Percentiles rank a stretch among this genome's conserved stretches.
These are phyloP conservation scores for Coemansia sp. DNA, from an alignment of 192 early-diverging fungal genomes.

Conservation along the genomic window DNA sequence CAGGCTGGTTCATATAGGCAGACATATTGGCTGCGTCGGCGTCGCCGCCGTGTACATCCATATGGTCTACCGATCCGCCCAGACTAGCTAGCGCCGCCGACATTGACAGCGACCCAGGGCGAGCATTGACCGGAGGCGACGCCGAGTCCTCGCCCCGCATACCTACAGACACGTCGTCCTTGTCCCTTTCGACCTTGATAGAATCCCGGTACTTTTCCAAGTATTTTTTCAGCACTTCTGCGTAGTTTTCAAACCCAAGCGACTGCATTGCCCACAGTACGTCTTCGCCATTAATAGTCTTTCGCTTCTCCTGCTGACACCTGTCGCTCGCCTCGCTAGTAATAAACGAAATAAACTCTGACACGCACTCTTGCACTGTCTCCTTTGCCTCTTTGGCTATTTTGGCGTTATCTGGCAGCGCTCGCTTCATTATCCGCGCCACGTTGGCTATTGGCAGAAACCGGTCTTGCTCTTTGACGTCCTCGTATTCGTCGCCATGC, in stretches of 20 bases:
- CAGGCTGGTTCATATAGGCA: conserved; percentile 50
- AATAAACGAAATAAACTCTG: conserved; percentile 98
- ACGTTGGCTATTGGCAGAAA: conserved; percentile 96
- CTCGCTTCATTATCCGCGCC: conserved; percentile 95
- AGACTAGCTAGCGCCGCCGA: conserved; percentile 25
- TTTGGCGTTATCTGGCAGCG: conserved; percentile 96
- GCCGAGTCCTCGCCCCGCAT: conserved; percentile 22
- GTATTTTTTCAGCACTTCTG: conserved; percentile 86
- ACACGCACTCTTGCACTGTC: conserved; percentile 95
- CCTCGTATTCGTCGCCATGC: conserved; percentile 61
- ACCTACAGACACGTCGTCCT: conserved; percentile 24
- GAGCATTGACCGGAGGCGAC: conserved; percentile 27
- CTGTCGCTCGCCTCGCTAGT: conserved; percentile 98
- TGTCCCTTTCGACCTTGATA: conserved; percentile 56
- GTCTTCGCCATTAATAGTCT: conserved; percentile 98
- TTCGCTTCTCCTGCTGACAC: conserved; percentile 92
- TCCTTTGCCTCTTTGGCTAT: conserved; percentile 99
- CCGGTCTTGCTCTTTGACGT: conserved; percentile 93
- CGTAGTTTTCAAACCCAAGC: conserved; percentile 97
- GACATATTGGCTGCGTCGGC: conserved; percentile 35
- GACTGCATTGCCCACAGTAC: conserved; percentile 98
- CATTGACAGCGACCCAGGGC: conserved; percentile 7
- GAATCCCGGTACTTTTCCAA: conserved; percentile 84
- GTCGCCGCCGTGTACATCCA: conserved; percentile 23
- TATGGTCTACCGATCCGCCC: conserved; percentile 25